Evolutionary conservation across 2,329 filamentous ascomycete species (phyloP).

Genomic region (Fusarium sp.): DNA sequence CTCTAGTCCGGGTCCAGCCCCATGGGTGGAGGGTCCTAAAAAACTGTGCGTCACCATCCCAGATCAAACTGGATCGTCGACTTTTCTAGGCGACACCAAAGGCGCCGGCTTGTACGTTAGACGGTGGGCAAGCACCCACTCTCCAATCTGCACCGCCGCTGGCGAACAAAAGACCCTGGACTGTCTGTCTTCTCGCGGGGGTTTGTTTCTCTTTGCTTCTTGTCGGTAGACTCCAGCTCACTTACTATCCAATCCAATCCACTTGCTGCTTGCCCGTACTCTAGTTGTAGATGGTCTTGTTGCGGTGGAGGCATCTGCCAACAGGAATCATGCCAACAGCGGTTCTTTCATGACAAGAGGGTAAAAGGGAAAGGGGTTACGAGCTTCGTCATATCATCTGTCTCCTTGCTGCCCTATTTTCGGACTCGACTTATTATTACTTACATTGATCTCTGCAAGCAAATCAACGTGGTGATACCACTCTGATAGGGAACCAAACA

Average conservation of each 20-base stretch:
- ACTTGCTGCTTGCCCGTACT: conserved; percentile 23
- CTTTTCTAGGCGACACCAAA: conserved; percentile 30
- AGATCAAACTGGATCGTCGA: conserved; percentile 49
- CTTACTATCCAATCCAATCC: conserved; percentile 29
- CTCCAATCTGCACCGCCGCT: conserved; percentile 36
- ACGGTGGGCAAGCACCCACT: conserved; percentile 33
- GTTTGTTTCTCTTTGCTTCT: conserved; percentile 20
- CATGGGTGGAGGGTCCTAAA: conserved; percentile 43
- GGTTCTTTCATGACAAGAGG: conserved; percentile 29
- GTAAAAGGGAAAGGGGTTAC: conserved; percentile 16
- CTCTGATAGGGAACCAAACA: conserved; percentile 27
- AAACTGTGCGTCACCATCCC: conserved; percentile 48
- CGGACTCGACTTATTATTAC: neutral
- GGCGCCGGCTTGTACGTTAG: conserved; percentile 10
- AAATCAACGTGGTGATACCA: conserved; percentile 33
- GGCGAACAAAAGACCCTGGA: conserved; percentile 40
- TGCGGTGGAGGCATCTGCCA: conserved; percentile 38
- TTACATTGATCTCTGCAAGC: conserved; percentile 14
- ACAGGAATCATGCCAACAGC: conserved; percentile 35
- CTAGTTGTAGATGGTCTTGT: conserved; percentile 40
- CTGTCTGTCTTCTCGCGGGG: conserved; percentile 4
- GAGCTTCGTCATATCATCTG: conserved; percentile 26
- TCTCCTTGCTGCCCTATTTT: conserved; percentile 9
- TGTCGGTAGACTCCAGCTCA: conserved; percentile 17
- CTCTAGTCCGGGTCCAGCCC: conserved; percentile 45